Percentiles rank a stretch among this genome's conserved stretches.
These are phyloP conservation scores for Collybiopsis confluens DNA, from an alignment of 768 basidiomycete species.

Conservation along the genomic window DNA sequence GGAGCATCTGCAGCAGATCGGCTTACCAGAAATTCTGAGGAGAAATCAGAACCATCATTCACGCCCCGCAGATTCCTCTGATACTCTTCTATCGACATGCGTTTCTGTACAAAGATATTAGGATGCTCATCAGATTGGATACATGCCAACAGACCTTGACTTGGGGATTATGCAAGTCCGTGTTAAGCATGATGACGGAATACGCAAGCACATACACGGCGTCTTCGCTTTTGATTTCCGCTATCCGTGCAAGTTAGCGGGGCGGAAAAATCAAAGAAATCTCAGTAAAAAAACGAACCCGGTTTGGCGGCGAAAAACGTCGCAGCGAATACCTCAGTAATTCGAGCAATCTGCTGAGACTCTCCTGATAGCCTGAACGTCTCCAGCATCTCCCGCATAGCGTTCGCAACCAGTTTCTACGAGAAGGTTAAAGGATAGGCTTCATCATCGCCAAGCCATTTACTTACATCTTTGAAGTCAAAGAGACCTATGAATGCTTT, in stretches of 20 bases:
- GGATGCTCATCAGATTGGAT: neutral
- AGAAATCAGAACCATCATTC: constrained; percentile 81
- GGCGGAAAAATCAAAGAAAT: neutral
- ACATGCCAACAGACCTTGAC: constrained; percentile 55
- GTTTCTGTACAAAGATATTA: constrained; percentile 58
- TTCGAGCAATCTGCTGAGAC: constrained; percentile 86
- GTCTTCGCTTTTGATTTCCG: constrained; percentile 86
- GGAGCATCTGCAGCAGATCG: neutral
- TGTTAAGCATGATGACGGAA: constrained; percentile 98
- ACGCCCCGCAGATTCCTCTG: constrained; percentile 88
- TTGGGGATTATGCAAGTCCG: constrained; percentile 94
- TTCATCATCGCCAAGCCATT: neutral
- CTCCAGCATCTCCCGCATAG: constrained; percentile 92
- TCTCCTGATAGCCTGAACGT: constrained; percentile 94
- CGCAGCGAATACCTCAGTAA: constrained; percentile 93
- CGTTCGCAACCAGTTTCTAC: constrained; percentile 93
- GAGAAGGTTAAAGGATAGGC: neutral
- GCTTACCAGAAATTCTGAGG: constrained; percentile 77
- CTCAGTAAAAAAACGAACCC: constrained; percentile 46
- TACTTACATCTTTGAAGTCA: constrained; percentile 80
- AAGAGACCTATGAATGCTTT: constrained; percentile 86
- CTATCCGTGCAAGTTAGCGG: constrained; percentile 29
- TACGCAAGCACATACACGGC: constrained; percentile 92
- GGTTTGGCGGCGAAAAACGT: constrained; percentile 84
- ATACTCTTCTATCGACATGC: constrained; percentile 96